Percentiles rank a stretch among this genome's conserved stretches.
phyloP scores from a whole-genome alignment of 176 grass and related monocot species.

The Raddia distichophylla region DNA sequence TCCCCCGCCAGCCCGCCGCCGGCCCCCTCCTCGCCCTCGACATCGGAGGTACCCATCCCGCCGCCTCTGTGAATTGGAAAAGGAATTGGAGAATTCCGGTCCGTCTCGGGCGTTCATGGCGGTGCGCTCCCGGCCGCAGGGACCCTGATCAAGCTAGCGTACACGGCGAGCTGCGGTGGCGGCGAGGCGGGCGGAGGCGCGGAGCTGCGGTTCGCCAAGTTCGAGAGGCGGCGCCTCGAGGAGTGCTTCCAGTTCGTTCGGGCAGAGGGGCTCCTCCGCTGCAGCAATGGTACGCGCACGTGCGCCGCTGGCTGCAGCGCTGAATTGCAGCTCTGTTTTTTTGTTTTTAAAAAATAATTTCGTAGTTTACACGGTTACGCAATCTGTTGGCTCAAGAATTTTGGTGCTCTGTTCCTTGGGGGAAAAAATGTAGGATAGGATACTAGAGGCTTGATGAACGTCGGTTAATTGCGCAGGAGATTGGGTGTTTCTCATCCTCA shows the following conservation, averaged over 20 bases:
- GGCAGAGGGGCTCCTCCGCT: constrained; percentile 52
- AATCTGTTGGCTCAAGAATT: neutral
- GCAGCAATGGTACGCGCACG: constrained; percentile 48
- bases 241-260: constrained; percentile 79
- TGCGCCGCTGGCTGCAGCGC: neutral
- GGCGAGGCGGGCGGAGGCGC: constrained; percentile 41
- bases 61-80: too few relatives aligned
- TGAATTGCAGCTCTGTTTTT: neutral
- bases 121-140: constrained; percentile 40
- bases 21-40: constrained; percentile 78
- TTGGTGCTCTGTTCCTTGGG: neutral
- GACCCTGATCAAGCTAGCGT: constrained; percentile 93
- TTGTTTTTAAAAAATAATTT: neutral
- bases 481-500: neutral
- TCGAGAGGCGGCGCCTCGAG: constrained; percentile 75
- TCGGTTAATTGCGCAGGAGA: neutral
- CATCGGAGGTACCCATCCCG: constrained; percentile 60
- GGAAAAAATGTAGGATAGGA: neutral
- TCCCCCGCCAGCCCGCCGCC: constrained; percentile 72
- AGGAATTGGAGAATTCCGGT: neutral
- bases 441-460: neutral
- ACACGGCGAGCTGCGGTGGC: constrained; percentile 54
- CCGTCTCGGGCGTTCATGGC: neutral
- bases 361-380: neutral
- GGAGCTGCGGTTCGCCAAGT: constrained; percentile 81